A percentile compares a stretch with the other conserved stretches of the same genome.
Conservation (phyloP, 106 monocot genomes). For the Iris macrosiphon region DNA sequence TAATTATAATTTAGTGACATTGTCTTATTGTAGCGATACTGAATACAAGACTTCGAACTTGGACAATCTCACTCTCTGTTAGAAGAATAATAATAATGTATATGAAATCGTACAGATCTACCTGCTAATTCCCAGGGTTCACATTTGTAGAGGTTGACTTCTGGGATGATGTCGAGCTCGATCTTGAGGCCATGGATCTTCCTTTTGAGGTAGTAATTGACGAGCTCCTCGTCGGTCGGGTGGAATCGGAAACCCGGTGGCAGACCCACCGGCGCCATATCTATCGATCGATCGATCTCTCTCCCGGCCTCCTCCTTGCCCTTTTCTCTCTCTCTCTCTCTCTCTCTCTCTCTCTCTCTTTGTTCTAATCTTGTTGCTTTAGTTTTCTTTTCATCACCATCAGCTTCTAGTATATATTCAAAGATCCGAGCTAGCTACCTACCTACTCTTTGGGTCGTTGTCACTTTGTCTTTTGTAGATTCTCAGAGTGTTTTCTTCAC, state of each 20-base stretch:
- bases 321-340: neutral
- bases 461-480: conserved; percentile 24
- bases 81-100: too few species aligned
- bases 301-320: neutral
- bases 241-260: conserved; percentile 39
- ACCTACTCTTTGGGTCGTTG: conserved; percentile 11
- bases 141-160: conserved; percentile 28
- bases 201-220: conserved; percentile 28
- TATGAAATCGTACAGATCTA: too few species aligned
- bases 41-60: too few species aligned
- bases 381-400: conserved; percentile 1
- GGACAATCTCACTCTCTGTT: too few species aligned
- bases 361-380: too few species aligned
- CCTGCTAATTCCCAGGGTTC: conserved; percentile 43
- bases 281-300: neutral
- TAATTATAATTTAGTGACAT: too few species aligned
- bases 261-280: conserved; percentile 34
- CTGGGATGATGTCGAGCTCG: conserved; percentile 39
- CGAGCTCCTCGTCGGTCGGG: conserved; percentile 28
- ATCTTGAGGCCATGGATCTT: conserved; percentile 39
- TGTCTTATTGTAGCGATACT: too few species aligned
- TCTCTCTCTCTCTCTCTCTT: neutral
- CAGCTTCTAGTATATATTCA: neutral
- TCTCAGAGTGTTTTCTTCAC: too few species aligned
- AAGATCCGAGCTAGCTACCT: neutral